A percentile compares a stretch with the other conserved stretches of the same genome.
Conservation (phyloP, 495 filamentous ascomycete species). For the Bathelium albidoporum region DNA sequence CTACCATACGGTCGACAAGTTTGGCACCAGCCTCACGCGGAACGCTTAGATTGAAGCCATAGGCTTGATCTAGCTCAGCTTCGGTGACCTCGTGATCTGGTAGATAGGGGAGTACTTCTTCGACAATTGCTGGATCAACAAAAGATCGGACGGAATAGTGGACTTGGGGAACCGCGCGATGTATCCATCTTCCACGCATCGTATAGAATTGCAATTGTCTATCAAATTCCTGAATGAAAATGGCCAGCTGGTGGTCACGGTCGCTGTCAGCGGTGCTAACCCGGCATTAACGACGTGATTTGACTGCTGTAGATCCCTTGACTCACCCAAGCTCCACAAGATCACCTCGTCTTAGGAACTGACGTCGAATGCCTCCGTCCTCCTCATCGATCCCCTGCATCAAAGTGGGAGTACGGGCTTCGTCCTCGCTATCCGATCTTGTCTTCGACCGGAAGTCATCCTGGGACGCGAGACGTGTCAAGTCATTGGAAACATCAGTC, state of each 20-base stretch:
- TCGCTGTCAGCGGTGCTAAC: background rate
- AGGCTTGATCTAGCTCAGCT: conserved; percentile 37
- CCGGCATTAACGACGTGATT: background rate
- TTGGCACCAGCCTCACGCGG: conserved; percentile 42
- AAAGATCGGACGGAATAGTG: conserved; percentile 59
- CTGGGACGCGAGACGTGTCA: conserved; percentile 15
- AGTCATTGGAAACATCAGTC: conserved; percentile 14
- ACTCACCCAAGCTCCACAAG: conserved; percentile 48
- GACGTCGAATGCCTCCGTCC: conserved; percentile 6
- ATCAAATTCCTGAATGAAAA: conserved; percentile 35
- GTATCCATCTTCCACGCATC: conserved; percentile 61
- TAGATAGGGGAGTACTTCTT: conserved; percentile 51
- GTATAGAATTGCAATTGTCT: conserved; percentile 63
- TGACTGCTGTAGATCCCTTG: background rate
- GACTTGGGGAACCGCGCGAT: conserved; percentile 35
- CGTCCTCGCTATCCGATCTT: conserved; percentile 12
- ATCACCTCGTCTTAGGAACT: conserved; percentile 55
- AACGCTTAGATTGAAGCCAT: conserved; percentile 38
- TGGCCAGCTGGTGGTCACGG: background rate
- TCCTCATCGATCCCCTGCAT: conserved; percentile 10
- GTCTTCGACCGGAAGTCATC: conserved; percentile 4
- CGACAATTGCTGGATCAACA: conserved; percentile 44
- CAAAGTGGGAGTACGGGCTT: conserved; percentile 4
- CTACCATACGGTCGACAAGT: conserved; percentile 42
- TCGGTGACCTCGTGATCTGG: conserved; percentile 38